Percentiles rank a stretch among this genome's conserved stretches.
These are phyloP conservation scores for Boletus sp. DNA, from an alignment of 1,284 basidiomycete genomes.

Conservation along the genomic window DNA sequence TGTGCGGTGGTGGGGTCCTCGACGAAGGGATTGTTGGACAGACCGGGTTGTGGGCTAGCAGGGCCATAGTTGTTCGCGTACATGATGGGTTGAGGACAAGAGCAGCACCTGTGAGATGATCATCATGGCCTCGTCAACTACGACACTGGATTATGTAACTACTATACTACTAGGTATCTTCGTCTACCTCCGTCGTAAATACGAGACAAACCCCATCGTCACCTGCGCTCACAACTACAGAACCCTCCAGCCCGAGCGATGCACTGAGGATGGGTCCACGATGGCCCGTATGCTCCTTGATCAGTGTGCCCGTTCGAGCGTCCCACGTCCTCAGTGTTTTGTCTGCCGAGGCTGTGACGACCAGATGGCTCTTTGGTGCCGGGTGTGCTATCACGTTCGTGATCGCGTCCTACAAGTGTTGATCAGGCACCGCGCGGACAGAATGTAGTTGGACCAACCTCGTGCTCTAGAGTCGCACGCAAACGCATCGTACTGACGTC, in stretches of 20 bases:
- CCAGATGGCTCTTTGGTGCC: conserved; percentile 66
- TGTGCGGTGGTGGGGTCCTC: conserved; percentile 44
- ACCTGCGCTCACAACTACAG: conserved; percentile 77
- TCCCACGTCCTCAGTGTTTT: conserved; percentile 91
- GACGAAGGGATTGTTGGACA: conserved; percentile 60
- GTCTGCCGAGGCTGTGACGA: conserved; percentile 87
- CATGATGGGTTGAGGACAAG: conserved; percentile 29
- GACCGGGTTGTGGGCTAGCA: conserved; percentile 20
- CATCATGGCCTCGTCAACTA: background rate
- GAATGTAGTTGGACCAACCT: conserved; percentile 46
- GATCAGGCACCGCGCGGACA: background rate
- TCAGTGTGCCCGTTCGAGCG: conserved; percentile 75
- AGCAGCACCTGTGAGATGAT: background rate
- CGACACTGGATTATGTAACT: conserved; percentile 24
- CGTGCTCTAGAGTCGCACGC: conserved; percentile 76
- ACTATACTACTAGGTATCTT: conserved; percentile 1
- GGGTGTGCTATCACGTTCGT: conserved; percentile 79
- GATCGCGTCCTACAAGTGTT: conserved; percentile 69
- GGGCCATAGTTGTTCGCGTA: conserved; percentile 39
- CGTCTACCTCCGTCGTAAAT: conserved; percentile 59
- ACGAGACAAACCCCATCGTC: conserved; percentile 85
- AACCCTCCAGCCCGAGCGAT: conserved; percentile 65
- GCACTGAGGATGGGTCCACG: conserved; percentile 77
- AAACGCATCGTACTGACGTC: conserved; percentile 84
- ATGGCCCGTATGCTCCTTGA: conserved; percentile 86